Base-by-base conservation (phyloP, 2,329 filamentous ascomycete genomes). In the Berkeleyomyces rouxiae region DNA sequence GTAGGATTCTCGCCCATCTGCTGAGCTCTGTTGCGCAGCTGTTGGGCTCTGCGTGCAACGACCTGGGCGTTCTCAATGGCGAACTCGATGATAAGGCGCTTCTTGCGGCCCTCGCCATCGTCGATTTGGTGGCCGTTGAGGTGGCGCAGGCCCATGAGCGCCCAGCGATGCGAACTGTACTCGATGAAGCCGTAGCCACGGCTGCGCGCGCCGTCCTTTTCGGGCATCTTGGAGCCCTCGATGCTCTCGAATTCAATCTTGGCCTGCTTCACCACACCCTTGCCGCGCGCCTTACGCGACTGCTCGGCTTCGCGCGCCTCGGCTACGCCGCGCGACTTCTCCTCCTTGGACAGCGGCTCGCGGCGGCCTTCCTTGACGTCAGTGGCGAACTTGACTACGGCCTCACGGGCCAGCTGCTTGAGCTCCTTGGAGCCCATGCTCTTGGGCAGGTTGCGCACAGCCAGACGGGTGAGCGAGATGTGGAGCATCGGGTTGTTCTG, bases 41-140 rank as follows among this genome's bases (percentile, higher is more conserved):
- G 63, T 7, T 46, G 43, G 13, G 63, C 63, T 42, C 95, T 81
- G 66, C 93, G 81, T 67, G 85, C 82, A n/a, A 99, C 86, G 0
- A 99, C 93, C 70, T 96, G 91, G 0, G 90, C 91, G 69, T 99
- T 99, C 75, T 99, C 93, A 71, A 99, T 96, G 23, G 93, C 90
- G 71, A 99, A 99, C 73, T 99, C 95, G 44, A 92, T 92, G 70
- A 99, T 90, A 60, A 99, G 75, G 10, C 93, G 81, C 74, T 93
- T 91, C 71, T 90, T 92, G 74, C 87, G 89, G 67, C 93, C 90
- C 61, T 81, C 74, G 33, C 77, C 74, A 66, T 79, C 82, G 69
- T 80, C 77, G 16, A 83, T 68, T 40, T 81, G 75, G 64, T 82
- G 85, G 1, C 92, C 91, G 71, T 99, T 99, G 63, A 99, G 79